These are phyloP conservation scores for Capronia epimyces DNA, from an alignment of 2,329 filamentous ascomycete genomes.

Conservation along the genomic window DNA sequence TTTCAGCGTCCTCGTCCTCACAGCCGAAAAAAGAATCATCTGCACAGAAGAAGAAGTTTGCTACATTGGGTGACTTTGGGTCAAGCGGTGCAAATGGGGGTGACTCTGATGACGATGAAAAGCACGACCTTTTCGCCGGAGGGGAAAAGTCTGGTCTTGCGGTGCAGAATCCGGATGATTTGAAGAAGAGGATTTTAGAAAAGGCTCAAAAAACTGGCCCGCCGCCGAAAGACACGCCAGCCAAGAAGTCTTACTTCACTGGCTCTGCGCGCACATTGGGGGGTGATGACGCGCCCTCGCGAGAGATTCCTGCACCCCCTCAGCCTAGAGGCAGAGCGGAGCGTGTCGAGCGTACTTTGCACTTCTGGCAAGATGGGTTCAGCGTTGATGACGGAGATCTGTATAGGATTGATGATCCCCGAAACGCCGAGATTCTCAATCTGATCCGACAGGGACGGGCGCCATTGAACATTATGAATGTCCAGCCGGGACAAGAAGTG, in stretches of 20 bases:
- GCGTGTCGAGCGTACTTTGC: conserved; percentile 54
- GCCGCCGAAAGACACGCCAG: conserved; percentile 20
- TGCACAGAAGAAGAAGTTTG: conserved; percentile 42
- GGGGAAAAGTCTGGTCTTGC: conserved; percentile 65
- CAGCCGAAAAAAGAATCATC: conserved; percentile 32
- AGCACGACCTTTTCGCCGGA: conserved; percentile 57
- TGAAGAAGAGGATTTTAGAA: conserved; percentile 48
- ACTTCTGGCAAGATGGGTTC: conserved; percentile 62
- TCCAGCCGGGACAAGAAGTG: conserved; percentile 58
- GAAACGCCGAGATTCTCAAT: conserved; percentile 56
- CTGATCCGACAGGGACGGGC: conserved; percentile 60
- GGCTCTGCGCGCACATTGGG: conserved; percentile 61
- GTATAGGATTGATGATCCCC: conserved; percentile 58
- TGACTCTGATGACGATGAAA: conserved; percentile 50
- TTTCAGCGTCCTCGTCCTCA: conserved; percentile 31
- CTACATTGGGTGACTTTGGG: conserved; percentile 43
- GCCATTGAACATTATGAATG: conserved; percentile 58
- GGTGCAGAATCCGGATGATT: conserved; percentile 58
- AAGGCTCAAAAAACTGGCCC: conserved; percentile 38
- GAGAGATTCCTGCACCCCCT: conserved; percentile 50
- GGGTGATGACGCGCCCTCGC: conserved; percentile 58
- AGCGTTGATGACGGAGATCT: conserved; percentile 62
- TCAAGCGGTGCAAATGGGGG: conserved; percentile 38
- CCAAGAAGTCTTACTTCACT: conserved; percentile 47
- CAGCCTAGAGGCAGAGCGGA: conserved; percentile 39